phyloP scores from a whole-genome alignment of 306 rosid species.

The Cicer yamashitae region DNA sequence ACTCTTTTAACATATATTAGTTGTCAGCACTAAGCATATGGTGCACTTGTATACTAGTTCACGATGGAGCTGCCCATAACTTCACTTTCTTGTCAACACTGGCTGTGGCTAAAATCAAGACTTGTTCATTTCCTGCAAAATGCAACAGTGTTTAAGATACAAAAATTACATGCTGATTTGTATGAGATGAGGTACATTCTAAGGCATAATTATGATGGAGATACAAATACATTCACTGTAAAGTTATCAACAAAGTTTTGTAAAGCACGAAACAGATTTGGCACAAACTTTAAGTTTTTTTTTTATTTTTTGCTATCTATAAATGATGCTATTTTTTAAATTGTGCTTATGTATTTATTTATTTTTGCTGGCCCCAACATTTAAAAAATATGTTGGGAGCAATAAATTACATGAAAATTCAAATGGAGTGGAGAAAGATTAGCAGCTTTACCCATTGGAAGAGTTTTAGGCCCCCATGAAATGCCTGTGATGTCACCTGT shows the following conservation, averaged over 20 bases:
- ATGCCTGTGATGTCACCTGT: conserved; percentile 90
- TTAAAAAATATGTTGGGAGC: not conserved
- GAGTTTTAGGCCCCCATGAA: conserved; percentile 79
- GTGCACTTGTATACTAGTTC: conserved; percentile 36
- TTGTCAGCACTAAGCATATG: conserved; percentile 19
- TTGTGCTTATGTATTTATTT: not conserved
- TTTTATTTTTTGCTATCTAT: not conserved
- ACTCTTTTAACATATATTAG: conserved; percentile 10
- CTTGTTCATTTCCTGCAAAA: conserved; percentile 64
- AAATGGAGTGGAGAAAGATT: conserved; percentile 25
- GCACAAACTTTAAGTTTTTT: not conserved
- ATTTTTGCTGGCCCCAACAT: not conserved
- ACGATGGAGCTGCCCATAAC: conserved; percentile 86
- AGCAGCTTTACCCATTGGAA: conserved; percentile 66
- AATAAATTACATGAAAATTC: not conserved
- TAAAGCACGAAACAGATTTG: conserved; percentile 17
- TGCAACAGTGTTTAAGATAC: not conserved
- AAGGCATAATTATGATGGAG: not conserved
- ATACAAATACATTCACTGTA: not conserved
- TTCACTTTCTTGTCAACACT: conserved; percentile 94
- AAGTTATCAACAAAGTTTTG: conserved; percentile 7
- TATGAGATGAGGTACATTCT: not conserved
- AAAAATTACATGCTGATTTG: conserved; percentile 9
- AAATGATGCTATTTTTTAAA: not conserved
- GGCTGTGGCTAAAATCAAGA: conserved; percentile 75